A percentile compares a stretch with the other conserved stretches of the same genome.
Conservation (phyloP, 331 rosid species). For the Acacia pycnantha region DNA sequence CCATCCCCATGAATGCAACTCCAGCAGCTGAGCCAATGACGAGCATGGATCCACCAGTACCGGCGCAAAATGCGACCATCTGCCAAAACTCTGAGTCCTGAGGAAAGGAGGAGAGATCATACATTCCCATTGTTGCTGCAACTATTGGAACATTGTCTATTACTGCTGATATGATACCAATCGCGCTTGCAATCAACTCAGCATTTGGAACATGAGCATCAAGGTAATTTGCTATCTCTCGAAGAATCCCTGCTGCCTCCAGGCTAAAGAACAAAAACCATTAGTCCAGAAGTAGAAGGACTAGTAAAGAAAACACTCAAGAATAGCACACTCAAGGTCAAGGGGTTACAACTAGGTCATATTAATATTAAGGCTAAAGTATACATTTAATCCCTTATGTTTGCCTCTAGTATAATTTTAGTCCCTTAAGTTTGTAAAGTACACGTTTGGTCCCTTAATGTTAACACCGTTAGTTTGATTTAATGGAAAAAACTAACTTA, state of each 20-base stretch:
- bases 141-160: slow-evolving; percentile 95
- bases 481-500: no score
- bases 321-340: neutral
- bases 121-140: slow-evolving; percentile 96
- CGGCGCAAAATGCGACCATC: slow-evolving; percentile 84
- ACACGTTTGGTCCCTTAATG: no score
- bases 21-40: slow-evolving; percentile 97
- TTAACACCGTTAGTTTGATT: no score
- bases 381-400: no score
- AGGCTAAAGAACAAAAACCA: slow-evolving; percentile 47
- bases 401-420: no score
- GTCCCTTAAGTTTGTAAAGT: no score
- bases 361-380: no score
- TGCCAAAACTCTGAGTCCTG: slow-evolving; percentile 97
- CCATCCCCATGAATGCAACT: slow-evolving; percentile 99
- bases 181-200: slow-evolving; percentile 73
- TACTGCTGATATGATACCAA: slow-evolving; percentile 83
- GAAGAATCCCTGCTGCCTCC: slow-evolving; percentile 89
- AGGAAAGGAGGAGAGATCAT: slow-evolving; percentile 73
- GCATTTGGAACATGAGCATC: slow-evolving; percentile 65
- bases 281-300: neutral
- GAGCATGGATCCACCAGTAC: slow-evolving; percentile 97
- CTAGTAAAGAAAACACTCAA: neutral
- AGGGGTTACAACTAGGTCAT: neutral
- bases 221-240: slow-evolving; percentile 83